phyloP scores from a whole-genome alignment of 306 rosid species.

The Geum urbanum region DNA sequence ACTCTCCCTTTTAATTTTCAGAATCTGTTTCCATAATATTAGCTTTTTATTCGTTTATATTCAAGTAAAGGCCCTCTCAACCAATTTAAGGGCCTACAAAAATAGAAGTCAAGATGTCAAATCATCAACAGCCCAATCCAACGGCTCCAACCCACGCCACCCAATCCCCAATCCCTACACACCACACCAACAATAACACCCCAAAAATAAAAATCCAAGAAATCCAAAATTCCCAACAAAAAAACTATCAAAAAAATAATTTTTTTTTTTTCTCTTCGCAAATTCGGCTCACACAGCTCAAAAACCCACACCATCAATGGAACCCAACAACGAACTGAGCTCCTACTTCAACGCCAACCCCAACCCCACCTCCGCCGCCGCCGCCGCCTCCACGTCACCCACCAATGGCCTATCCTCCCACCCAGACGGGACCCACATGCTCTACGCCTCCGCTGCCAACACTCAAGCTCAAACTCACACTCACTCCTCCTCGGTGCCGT shows the following conservation, averaged over 20 bases:
- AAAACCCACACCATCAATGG: conserved; percentile 43
- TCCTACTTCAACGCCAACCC: conserved; percentile 58
- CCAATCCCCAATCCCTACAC: not conserved
- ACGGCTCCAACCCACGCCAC: conserved; percentile 22
- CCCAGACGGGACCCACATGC: too few relatives aligned
- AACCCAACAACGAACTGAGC: conserved; percentile 81
- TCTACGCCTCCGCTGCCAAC: too few relatives aligned
- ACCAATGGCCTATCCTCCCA: conserved; percentile 48
- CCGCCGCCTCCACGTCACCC: conserved; percentile 33
- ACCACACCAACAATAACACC: not conserved
- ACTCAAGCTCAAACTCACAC: conserved; percentile 18
- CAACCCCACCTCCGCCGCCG: conserved; percentile 10
- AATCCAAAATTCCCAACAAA: not conserved
- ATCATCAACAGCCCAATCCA: conserved; percentile 26
- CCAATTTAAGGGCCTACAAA: too few relatives aligned
- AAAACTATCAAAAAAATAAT: conserved; percentile 19
- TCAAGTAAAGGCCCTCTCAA: too few relatives aligned
- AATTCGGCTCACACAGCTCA: conserved; percentile 36
- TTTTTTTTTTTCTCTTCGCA: not conserved
- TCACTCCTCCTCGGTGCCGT: conserved; percentile 55
- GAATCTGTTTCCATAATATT: too few relatives aligned
- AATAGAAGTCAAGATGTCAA: not conserved
- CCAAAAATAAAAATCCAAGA: not conserved
- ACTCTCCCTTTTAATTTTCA: too few relatives aligned
- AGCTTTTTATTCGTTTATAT: too few relatives aligned